phyloP scores from a whole-genome alignment of 768 basidiomycete genomes.

The Kwoniella sp. region DNA sequence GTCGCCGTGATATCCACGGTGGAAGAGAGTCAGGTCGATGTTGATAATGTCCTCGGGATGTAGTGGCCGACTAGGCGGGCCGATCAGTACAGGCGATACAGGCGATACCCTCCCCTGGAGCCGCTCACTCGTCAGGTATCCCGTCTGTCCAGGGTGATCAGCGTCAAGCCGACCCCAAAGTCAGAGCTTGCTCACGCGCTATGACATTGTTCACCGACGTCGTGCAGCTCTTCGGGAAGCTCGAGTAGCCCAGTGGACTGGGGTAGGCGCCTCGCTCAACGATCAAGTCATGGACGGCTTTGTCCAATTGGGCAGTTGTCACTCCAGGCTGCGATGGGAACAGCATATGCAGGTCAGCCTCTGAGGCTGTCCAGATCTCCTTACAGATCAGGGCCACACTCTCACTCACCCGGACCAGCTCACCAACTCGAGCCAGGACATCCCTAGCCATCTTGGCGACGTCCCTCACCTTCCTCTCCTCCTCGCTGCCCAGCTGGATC shows the following conservation, averaged over 20 bases:
- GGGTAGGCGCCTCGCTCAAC: constrained; percentile 71
- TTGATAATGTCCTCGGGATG: constrained; percentile 82
- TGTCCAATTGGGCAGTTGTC: constrained; percentile 73
- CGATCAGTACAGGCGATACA: neutral
- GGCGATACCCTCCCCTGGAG: too few species aligned
- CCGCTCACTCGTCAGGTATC: constrained; percentile 82
- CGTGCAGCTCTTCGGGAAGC: constrained; percentile 73
- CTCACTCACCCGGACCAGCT: constrained; percentile 52
- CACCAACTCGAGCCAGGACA: constrained; percentile 60
- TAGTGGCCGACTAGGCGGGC: constrained; percentile 62
- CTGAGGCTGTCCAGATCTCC: constrained; percentile 6
- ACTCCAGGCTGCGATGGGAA: constrained; percentile 36
- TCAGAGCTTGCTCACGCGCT: constrained; percentile 51
- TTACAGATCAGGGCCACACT: neutral
- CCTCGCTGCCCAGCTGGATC: constrained; percentile 43
- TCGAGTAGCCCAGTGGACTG: constrained; percentile 71
- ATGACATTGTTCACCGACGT: constrained; percentile 86
- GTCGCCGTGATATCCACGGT: constrained; percentile 84
- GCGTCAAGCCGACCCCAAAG: neutral
- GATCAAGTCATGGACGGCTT: constrained; percentile 67
- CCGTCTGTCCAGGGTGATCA: constrained; percentile 56
- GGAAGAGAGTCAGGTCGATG: constrained; percentile 77
- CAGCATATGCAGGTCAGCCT: constrained; percentile 5
- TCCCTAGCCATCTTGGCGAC: constrained; percentile 60
- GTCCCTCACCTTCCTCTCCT: constrained; percentile 57